These are phyloP conservation scores for Suillus ampliporus DNA, from an alignment of 768 basidiomycete species.

Conservation along the genomic window DNA sequence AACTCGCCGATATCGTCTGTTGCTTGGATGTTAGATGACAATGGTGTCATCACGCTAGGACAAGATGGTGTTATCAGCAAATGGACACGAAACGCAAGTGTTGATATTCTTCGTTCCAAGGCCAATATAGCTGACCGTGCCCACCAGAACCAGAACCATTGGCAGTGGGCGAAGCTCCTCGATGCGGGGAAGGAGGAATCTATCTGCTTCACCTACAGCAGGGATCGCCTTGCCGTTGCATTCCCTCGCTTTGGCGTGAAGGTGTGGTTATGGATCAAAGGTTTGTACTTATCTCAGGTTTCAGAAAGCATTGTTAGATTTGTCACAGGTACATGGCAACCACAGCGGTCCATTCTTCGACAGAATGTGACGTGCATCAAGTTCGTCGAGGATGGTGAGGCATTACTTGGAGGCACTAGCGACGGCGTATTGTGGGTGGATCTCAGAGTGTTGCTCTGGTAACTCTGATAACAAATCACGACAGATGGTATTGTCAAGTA, in stretches of 20 bases:
- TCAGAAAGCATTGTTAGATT: constrained; percentile 11
- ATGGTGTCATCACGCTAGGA: constrained; percentile 60
- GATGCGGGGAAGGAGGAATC: constrained; percentile 53
- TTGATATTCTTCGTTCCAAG: constrained; percentile 4
- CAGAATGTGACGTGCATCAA: constrained; percentile 67
- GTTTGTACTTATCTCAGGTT: constrained; percentile 34
- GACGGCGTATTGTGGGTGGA: constrained; percentile 67
- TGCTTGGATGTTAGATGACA: constrained; percentile 64
- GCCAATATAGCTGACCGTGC: background rate
- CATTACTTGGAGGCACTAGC: constrained; percentile 69
- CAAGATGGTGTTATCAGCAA: constrained; percentile 62
- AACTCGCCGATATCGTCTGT: constrained; percentile 53
- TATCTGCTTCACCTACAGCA: constrained; percentile 58
- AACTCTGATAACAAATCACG: constrained; percentile 18
- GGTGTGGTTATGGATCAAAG: constrained; percentile 67
- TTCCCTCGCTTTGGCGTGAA: constrained; percentile 64
- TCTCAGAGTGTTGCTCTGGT: background rate
- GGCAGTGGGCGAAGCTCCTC: constrained; percentile 62
- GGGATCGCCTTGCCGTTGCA: constrained; percentile 66
- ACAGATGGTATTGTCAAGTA: constrained; percentile 71
- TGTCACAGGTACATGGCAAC: constrained; percentile 61
- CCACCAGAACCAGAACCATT: constrained; percentile 51
- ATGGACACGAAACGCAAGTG: constrained; percentile 61
- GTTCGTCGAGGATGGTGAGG: constrained; percentile 67
- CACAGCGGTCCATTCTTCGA: constrained; percentile 66